Conservation (phyloP, 2,329 filamentous ascomycete genomes). For the Ceratocystis variospora region DNA sequence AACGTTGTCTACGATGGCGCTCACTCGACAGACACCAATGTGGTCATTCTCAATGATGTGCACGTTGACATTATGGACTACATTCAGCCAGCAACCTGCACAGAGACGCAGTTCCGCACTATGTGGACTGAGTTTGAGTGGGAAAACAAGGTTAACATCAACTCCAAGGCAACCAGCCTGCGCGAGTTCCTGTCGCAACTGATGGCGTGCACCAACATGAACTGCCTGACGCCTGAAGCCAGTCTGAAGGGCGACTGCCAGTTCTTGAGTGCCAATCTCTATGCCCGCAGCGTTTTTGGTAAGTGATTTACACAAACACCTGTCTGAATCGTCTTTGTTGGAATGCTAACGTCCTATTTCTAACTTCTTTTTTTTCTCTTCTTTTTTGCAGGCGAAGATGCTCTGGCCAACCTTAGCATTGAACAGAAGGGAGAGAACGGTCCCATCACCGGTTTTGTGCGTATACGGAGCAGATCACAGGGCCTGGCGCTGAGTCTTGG, state of each 20-base stretch:
- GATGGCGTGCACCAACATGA: constrained; percentile 99
- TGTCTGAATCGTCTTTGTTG: too few relatives aligned
- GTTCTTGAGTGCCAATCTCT: constrained; percentile 92
- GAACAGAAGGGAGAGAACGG: constrained; percentile 94
- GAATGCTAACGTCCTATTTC: not conserved
- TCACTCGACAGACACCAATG: constrained; percentile 82
- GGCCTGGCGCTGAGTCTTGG: constrained; percentile 87
- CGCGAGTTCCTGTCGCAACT: constrained; percentile 85
- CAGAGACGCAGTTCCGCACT: constrained; percentile 96
- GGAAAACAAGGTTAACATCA: constrained; percentile 99
- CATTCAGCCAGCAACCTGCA: constrained; percentile 92
- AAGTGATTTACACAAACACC: constrained; percentile 32
- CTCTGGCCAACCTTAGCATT: constrained; percentile 90
- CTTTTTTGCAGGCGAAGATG: constrained; percentile 67
- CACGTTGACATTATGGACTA: constrained; percentile 99
- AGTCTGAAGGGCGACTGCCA: constrained; percentile 95
- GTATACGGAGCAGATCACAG: constrained; percentile 94
- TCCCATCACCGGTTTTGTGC: constrained; percentile 89
- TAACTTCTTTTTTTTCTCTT: constrained; percentile 6
- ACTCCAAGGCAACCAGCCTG: constrained; percentile 84
- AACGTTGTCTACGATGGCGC: constrained; percentile 96
- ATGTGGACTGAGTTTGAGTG: constrained; percentile 99
- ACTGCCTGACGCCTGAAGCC: constrained; percentile 87
- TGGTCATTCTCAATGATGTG: constrained; percentile 94
- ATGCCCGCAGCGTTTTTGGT: constrained; percentile 96